A percentile compares a stretch with the other conserved stretches of the same genome.
Evolutionary conservation across 2,329 filamentous ascomycete species (phyloP).

Genomic region (Sclerotinia nivalis): DNA sequence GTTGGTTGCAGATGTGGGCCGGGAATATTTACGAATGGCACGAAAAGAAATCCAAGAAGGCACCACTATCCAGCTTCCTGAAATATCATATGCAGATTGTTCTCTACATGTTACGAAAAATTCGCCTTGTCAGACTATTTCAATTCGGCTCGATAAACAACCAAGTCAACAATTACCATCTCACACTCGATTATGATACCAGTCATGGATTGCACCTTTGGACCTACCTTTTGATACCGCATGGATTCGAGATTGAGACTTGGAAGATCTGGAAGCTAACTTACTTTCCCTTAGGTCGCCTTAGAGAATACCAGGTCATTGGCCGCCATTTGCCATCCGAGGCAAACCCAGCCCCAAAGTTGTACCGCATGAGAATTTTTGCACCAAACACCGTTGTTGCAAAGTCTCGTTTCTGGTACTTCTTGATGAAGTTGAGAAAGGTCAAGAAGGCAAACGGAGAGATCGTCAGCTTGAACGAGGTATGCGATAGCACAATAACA

Average conservation of each 20-base stretch:
- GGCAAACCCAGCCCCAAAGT: slow-evolving; percentile 93
- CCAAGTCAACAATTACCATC: background rate
- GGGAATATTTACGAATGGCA: background rate
- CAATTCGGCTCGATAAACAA: background rate
- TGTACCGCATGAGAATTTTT: slow-evolving; percentile 99
- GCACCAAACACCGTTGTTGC: slow-evolving; percentile 96
- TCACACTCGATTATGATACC: background rate
- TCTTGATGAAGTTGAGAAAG: slow-evolving; percentile 98
- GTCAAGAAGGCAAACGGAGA: slow-evolving; percentile 99
- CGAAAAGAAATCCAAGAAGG: background rate
- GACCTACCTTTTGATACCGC: background rate
- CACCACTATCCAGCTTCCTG: background rate
- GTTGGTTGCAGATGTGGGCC: background rate
- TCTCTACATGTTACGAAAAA: background rate
- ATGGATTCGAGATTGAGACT: slow-evolving; percentile 1
- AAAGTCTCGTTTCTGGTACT: slow-evolving; percentile 99
- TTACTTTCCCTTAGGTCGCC: slow-evolving; percentile 72
- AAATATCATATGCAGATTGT: background rate
- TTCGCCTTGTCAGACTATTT: background rate
- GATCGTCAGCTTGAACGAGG: slow-evolving; percentile 95
- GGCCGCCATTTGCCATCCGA: slow-evolving; percentile 98
- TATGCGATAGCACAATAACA: slow-evolving; percentile 52
- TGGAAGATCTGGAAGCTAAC: slow-evolving; percentile 30
- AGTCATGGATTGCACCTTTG: background rate
- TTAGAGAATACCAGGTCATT: slow-evolving; percentile 99